phyloP scores from a whole-genome alignment of 148 eudicot species.

The Cornus controversa region DNA sequence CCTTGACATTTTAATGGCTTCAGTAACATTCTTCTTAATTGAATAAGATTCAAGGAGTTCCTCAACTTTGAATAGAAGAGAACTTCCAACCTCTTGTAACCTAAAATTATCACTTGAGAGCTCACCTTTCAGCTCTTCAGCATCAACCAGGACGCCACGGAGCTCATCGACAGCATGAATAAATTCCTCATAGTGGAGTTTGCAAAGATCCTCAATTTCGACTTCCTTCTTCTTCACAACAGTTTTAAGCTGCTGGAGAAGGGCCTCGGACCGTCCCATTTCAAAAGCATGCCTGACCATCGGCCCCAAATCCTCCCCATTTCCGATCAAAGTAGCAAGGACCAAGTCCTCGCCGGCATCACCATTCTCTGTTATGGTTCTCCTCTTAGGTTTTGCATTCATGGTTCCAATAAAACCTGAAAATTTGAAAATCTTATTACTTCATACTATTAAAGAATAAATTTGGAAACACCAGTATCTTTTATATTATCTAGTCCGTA shows the following conservation, averaged over 20 bases:
- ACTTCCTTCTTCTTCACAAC: constrained; percentile 83
- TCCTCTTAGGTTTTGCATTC: constrained; percentile 70
- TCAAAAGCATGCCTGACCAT: constrained; percentile 84
- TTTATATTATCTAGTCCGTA: neutral
- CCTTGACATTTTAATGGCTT: constrained; percentile 81
- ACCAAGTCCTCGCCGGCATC: constrained; percentile 82
- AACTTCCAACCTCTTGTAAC: constrained; percentile 79
- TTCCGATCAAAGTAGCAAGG: constrained; percentile 73
- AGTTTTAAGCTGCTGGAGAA: constrained; percentile 70
- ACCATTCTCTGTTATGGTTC: constrained; percentile 65
- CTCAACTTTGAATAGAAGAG: constrained; percentile 69
- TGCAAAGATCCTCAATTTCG: constrained; percentile 94
- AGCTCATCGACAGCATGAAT: constrained; percentile 90
- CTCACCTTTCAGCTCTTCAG: constrained; percentile 83
- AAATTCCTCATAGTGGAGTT: constrained; percentile 86
- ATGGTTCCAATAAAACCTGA: constrained; percentile 31
- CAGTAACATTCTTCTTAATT: constrained; percentile 68
- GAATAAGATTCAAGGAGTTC: constrained; percentile 75
- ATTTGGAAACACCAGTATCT: neutral
- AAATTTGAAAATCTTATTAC: neutral
- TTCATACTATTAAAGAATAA: neutral
- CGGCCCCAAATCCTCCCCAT: constrained; percentile 90
- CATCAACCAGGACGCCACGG: constrained; percentile 90
- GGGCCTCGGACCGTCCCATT: constrained; percentile 69
- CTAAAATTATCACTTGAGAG: constrained; percentile 64